Conservation (phyloP, 192 early-diverging fungal genomes). For the Entrophospora sp. region DNA sequence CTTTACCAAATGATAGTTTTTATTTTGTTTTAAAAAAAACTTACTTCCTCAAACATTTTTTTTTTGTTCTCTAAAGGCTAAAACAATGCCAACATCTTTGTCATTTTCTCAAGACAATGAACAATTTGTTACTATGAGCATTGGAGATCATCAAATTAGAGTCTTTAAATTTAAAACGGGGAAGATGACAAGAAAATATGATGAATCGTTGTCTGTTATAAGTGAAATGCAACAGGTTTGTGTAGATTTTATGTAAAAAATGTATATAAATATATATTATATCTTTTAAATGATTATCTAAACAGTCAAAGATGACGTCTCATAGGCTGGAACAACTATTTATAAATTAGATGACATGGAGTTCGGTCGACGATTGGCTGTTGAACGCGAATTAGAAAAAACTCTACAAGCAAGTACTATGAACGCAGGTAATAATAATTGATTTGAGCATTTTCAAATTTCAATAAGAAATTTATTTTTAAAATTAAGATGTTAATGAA, state of each 20-base stretch:
- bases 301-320: too few species aligned
- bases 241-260: too few species aligned
- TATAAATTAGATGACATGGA: constrained; percentile 94
- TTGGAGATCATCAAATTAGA: constrained; percentile 74
- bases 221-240: constrained; percentile 78
- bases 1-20: neutral
- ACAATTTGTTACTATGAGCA: constrained; percentile 83
- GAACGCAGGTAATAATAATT: constrained; percentile 52
- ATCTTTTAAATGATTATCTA: too few species aligned
- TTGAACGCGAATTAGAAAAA: constrained; percentile 80
- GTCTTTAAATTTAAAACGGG: constrained; percentile 79
- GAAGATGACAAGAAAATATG: constrained; percentile 82
- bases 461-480: too few species aligned
- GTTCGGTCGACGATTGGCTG: constrained; percentile 85
- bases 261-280: too few species aligned
- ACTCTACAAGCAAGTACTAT: constrained; percentile 50
- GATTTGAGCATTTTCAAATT: neutral
- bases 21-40: neutral
- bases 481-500: constrained; percentile 6
- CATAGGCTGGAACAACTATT: constrained; percentile 61
- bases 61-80: constrained; percentile 33
- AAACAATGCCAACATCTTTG: constrained; percentile 69
- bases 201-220: constrained; percentile 75
- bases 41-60: neutral
- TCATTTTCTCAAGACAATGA: constrained; percentile 70